Percentiles rank a stretch among this genome's conserved stretches.
Evolutionary conservation across 306 rosid species (phyloP).

Genomic region (Prunus padus): DNA sequence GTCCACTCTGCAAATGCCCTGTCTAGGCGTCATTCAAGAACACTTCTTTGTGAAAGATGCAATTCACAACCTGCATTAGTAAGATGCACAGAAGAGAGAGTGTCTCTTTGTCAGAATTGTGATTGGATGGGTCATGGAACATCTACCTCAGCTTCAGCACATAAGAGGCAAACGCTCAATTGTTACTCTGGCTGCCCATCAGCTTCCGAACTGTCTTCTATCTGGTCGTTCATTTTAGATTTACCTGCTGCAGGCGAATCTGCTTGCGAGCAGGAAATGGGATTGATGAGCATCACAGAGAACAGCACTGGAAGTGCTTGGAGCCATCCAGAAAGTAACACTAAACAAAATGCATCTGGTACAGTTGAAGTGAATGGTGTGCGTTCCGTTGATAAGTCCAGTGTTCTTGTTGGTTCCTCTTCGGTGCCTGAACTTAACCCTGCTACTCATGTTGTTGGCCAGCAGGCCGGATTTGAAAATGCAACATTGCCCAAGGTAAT

Average conservation of each 20-base stretch:
- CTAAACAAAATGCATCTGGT: constrained; percentile 35
- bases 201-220: constrained; percentile 81
- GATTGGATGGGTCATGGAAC: constrained; percentile 80
- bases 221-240: constrained; percentile 79
- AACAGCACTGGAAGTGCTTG: constrained; percentile 36
- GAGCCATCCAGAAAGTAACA: constrained; percentile 42
- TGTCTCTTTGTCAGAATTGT: constrained; percentile 93
- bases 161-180: constrained; percentile 71
- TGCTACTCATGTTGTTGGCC: constrained; percentile 39
- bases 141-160: constrained; percentile 58
- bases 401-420: constrained; percentile 51
- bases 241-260: constrained; percentile 58
- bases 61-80: constrained; percentile 76
- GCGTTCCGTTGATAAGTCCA: constrained; percentile 36
- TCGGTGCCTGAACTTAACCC: constrained; percentile 44
- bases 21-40: constrained; percentile 85
- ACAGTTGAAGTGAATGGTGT: constrained; percentile 40
- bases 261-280: constrained; percentile 83
- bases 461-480: constrained; percentile 41
- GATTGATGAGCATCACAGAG: constrained; percentile 87
- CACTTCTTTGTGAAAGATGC: constrained; percentile 85
- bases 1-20: constrained; percentile 96
- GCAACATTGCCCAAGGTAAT: constrained; percentile 71
- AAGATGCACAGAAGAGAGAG: constrained; percentile 75
- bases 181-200: constrained; percentile 95